phyloP scores from a whole-genome alignment of 352 stramenopile genomes.

The Phytophthora capsici region DNA sequence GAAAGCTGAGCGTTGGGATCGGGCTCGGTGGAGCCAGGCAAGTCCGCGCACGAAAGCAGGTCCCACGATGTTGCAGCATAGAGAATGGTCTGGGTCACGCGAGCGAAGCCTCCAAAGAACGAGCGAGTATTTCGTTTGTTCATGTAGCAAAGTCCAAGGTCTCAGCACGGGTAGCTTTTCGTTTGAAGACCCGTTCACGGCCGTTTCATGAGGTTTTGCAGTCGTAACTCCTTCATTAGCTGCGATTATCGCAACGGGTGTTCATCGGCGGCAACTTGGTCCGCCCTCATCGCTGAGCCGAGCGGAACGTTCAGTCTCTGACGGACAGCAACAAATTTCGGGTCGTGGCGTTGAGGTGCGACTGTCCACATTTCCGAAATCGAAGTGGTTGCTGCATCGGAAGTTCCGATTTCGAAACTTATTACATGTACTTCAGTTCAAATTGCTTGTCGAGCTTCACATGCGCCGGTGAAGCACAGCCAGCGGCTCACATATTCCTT shows the following conservation, averaged over 20 bases:
- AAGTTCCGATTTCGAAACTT: too few relatives aligned
- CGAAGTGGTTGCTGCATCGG: not conserved
- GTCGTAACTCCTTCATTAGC: not conserved
- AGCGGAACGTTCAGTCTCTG: conserved; percentile 7
- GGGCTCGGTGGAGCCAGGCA: conserved; percentile 24
- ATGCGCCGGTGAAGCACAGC: too few relatives aligned
- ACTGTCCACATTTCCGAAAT: conserved; percentile 15
- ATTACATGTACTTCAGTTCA: too few relatives aligned
- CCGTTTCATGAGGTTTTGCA: conserved; percentile 8
- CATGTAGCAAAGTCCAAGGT: too few relatives aligned
- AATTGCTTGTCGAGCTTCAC: too few relatives aligned
- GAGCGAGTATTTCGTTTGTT: not conserved
- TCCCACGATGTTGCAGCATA: conserved; percentile 33
- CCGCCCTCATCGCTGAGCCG: conserved; percentile 22
- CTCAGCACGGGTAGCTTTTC: too few relatives aligned
- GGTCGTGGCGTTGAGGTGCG: conserved; percentile 19
- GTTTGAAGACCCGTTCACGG: not conserved
- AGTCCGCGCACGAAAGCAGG: conserved; percentile 1
- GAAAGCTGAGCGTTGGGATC: conserved; percentile 7
- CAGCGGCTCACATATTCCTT: too few relatives aligned
- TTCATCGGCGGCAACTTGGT: conserved; percentile 5
- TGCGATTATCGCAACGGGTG: conserved; percentile 1
- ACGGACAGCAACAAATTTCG: conserved; percentile 29
- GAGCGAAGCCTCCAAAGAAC: conserved; percentile 9
- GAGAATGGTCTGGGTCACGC: conserved; percentile 8